phyloP scores from a whole-genome alignment of 345 rosid genomes.

The Eucalyptus pauciflora region DNA sequence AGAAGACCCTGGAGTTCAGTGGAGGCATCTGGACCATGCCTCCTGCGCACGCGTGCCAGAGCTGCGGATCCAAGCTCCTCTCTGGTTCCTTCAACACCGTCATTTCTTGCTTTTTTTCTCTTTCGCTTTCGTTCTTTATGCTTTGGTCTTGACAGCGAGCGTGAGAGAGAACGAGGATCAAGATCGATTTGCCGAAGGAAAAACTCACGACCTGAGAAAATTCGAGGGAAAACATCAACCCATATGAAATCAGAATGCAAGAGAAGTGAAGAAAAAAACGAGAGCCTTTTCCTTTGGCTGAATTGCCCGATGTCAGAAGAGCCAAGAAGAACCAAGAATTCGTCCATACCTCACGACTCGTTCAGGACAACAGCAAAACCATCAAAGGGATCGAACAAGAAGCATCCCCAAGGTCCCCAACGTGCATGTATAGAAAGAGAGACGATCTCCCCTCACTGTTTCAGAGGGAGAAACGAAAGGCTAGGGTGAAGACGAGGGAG shows the following conservation, averaged over 20 bases:
- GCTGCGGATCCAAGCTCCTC: conserved; percentile 73
- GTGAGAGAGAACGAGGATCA: neutral
- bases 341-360: neutral
- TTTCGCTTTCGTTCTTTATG: neutral
- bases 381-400: neutral
- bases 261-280: neutral
- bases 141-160: neutral
- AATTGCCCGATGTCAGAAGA: neutral
- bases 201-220: neutral
- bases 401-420: neutral
- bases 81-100: conserved; percentile 28
- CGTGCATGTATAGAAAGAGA: neutral
- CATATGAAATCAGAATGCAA: neutral
- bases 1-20: conserved; percentile 53
- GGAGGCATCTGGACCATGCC: conserved; percentile 85
- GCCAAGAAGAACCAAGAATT: neutral
- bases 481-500: neutral
- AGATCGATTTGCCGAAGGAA: neutral
- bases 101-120: neutral
- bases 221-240: neutral
- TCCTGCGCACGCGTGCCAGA: conserved; percentile 99
- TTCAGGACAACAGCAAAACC: neutral
- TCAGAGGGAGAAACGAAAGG: neutral
- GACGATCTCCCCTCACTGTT: neutral
- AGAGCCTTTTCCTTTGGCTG: neutral